phyloP scores from a whole-genome alignment of 352 stramenopile genomes.

The Phytophthora pini region DNA sequence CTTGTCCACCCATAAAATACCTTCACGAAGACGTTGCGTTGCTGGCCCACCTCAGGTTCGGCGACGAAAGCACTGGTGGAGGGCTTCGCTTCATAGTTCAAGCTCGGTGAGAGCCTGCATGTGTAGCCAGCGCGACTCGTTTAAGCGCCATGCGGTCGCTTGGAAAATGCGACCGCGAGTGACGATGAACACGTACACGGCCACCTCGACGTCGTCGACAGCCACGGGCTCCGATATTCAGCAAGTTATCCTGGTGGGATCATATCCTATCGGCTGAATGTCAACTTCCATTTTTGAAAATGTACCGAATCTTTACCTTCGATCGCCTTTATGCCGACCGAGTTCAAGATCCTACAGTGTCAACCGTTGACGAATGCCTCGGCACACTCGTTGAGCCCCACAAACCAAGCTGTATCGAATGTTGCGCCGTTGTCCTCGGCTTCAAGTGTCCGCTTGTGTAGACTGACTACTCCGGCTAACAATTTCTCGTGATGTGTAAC shows the following conservation, averaged over 20 bases:
- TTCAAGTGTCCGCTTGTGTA: constrained; percentile 24
- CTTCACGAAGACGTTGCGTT: constrained; percentile 15
- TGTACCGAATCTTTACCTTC: not conserved
- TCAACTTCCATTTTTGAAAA: constrained; percentile 8
- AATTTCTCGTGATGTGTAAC: constrained; percentile 33
- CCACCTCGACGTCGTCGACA: constrained; percentile 21
- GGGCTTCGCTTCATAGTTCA: not conserved
- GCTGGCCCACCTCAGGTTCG: constrained; percentile 20
- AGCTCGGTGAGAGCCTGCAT: constrained; percentile 5
- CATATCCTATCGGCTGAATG: constrained; percentile 1
- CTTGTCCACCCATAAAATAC: constrained; percentile 15
- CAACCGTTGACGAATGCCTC: not conserved
- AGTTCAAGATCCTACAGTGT: constrained; percentile 3
- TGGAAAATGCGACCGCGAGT: constrained; percentile 19
- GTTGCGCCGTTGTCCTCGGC: constrained; percentile 3
- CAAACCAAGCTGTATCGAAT: constrained; percentile 11
- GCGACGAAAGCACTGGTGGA: constrained; percentile 15
- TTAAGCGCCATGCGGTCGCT: constrained; percentile 27
- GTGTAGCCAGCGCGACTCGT: constrained; percentile 12
- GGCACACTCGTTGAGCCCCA: constrained; percentile 7
- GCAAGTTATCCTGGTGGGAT: not conserved
- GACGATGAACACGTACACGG: constrained; percentile 16
- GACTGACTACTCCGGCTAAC: constrained; percentile 28
- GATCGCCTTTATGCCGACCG: not conserved
- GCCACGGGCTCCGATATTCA: constrained; percentile 4